Evolutionary conservation across 2,329 filamentous ascomycete species (phyloP).

Genomic region (Epichloe gansuensis): DNA sequence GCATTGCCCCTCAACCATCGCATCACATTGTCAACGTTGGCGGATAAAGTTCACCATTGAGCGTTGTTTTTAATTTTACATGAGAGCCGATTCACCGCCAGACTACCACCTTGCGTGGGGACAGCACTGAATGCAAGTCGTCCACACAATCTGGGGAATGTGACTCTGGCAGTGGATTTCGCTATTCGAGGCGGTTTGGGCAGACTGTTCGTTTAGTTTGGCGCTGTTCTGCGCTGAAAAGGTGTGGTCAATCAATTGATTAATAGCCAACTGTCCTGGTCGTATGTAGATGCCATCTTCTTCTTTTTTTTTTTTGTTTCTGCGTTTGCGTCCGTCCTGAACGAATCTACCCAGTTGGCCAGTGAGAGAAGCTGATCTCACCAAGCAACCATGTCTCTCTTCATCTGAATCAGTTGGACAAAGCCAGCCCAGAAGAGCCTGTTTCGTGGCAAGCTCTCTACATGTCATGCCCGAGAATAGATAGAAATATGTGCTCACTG

Average conservation of each 20-base stretch:
- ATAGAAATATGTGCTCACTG: neutral
- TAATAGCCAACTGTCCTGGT: neutral
- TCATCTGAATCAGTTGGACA: too few species aligned
- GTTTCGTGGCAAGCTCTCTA: neutral
- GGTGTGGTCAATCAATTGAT: neutral
- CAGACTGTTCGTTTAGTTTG: neutral
- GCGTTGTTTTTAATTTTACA: too few species aligned
- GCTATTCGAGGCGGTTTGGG: neutral
- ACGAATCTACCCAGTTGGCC: too few species aligned
- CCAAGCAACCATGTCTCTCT: too few species aligned
- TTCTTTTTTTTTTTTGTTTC: too few species aligned
- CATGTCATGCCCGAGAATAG: neutral
- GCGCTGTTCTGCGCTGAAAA: constrained; percentile 8
- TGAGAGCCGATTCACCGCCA: too few species aligned
- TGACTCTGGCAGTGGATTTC: neutral
- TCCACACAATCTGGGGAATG: neutral
- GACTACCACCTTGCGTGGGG: neutral
- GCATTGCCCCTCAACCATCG: too few species aligned
- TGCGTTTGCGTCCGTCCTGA: neutral
- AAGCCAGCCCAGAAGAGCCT: neutral
- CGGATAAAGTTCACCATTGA: too few species aligned
- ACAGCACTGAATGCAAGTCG: neutral
- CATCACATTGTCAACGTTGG: too few species aligned
- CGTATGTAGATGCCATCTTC: neutral
- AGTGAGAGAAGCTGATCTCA: too few species aligned